These are phyloP conservation scores for Mariannaea elegans DNA, from an alignment of 2,329 filamentous ascomycete species.

Conservation along the genomic window DNA sequence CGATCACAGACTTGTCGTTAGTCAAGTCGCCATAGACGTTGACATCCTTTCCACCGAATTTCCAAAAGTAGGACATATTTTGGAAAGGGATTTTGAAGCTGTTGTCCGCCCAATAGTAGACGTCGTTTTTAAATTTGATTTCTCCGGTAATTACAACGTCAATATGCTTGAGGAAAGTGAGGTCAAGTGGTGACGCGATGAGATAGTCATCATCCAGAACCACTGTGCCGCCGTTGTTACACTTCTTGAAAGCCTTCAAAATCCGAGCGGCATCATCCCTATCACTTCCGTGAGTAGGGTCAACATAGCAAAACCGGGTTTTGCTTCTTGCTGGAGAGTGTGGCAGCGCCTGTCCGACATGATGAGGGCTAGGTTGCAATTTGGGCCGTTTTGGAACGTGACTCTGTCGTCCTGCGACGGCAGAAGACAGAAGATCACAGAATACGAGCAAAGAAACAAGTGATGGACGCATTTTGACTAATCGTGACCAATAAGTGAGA, in stretches of 20 bases:
- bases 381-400: conserved; percentile 30
- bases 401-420: conserved; percentile 3
- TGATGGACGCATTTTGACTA: conserved; percentile 7
- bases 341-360: conserved; percentile 28
- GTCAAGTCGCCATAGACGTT: conserved; percentile 74
- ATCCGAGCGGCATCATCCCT: conserved; percentile 31
- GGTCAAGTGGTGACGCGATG: conserved; percentile 70
- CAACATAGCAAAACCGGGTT: conserved; percentile 31
- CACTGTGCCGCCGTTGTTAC: conserved; percentile 71
- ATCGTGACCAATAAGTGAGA: conserved; percentile 1
- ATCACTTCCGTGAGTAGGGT: conserved; percentile 20
- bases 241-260: conserved; percentile 46
- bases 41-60: conserved; percentile 50
- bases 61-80: conserved; percentile 61
- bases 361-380: conserved; percentile 29
- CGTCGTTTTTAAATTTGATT: conserved; percentile 71
- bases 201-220: conserved; percentile 68
- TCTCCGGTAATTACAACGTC: conserved; percentile 67
- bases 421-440: conserved; percentile 25
- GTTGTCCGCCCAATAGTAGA: conserved; percentile 73
- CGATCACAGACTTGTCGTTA: conserved; percentile 72
- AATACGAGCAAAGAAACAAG: conserved; percentile 23
- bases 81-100: conserved; percentile 72
- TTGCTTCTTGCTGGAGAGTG: conserved; percentile 25
- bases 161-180: conserved; percentile 70